Evolutionary conservation across 208 protist genomes (phyloP).

Genomic region (Entamoeba nuttalli): DNA sequence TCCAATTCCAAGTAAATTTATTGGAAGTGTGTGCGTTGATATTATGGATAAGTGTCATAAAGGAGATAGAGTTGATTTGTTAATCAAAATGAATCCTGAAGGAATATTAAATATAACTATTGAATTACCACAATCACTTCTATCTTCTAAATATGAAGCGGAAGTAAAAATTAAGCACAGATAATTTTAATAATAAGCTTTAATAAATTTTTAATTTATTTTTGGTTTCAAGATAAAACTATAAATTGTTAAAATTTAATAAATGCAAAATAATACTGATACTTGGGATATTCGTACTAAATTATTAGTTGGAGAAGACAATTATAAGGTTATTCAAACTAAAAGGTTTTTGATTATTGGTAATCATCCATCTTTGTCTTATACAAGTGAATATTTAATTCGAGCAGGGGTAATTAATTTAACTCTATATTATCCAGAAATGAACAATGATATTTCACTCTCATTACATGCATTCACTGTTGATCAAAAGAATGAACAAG

Average conservation of each 20-base stretch:
- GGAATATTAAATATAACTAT: background rate
- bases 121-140: background rate
- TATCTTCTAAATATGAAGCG: background rate
- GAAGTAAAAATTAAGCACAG: background rate
- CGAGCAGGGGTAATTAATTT: background rate
- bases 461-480: background rate
- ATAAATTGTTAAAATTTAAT: background rate
- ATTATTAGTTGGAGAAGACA: background rate
- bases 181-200: background rate
- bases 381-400: background rate
- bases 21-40: background rate
- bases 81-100: background rate
- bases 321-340: background rate
- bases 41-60: background rate
- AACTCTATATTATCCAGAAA: background rate
- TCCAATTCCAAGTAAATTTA: background rate
- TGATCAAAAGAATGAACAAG: background rate
- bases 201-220: background rate
- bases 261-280: background rate
- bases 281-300: background rate
- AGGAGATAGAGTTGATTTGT: background rate
- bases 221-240: background rate
- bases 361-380: background rate
- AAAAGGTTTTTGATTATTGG: background rate
- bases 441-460: background rate